Conservation (phyloP, 495 filamentous ascomycete species). For the Poronia punctata region DNA sequence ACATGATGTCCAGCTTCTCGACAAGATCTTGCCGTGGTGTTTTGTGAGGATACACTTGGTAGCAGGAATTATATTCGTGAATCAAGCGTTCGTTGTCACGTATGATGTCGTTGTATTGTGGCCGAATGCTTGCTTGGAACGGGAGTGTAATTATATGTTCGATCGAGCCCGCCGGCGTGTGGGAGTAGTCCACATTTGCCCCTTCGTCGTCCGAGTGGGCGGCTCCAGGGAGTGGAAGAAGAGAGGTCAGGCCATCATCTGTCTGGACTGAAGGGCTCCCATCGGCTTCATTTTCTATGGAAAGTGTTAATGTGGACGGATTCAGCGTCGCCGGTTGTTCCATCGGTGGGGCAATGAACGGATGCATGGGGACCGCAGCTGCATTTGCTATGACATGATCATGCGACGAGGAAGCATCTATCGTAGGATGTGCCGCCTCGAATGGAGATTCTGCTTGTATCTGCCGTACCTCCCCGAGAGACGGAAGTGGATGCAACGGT, state of each 20-base stretch:
- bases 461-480: neutral
- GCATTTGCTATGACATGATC: neutral
- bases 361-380: neutral
- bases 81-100: slow-evolving; percentile 28
- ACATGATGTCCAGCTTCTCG: slow-evolving; percentile 30
- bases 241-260: slow-evolving; percentile 13
- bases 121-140: slow-evolving; percentile 29
- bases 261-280: slow-evolving; percentile 15
- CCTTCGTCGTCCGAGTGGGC: slow-evolving; percentile 14
- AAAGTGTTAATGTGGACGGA: slow-evolving; percentile 30
- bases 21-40: slow-evolving; percentile 21
- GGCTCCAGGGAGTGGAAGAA: slow-evolving; percentile 8
- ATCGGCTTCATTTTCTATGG: slow-evolving; percentile 23
- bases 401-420: neutral
- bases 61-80: slow-evolving; percentile 25
- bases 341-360: slow-evolving; percentile 8
- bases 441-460: slow-evolving; percentile 1
- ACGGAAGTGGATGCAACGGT: slow-evolving; percentile 5
- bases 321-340: slow-evolving; percentile 29
- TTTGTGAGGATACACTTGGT: slow-evolving; percentile 13
- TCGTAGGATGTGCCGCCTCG: slow-evolving; percentile 6
- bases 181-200: slow-evolving; percentile 10
- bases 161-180: slow-evolving; percentile 13
- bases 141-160: slow-evolving; percentile 37
- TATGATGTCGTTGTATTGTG: slow-evolving; percentile 33